Base-by-base conservation (phyloP, 805 yeast species). In the Martiniozyma abietophila region DNA sequence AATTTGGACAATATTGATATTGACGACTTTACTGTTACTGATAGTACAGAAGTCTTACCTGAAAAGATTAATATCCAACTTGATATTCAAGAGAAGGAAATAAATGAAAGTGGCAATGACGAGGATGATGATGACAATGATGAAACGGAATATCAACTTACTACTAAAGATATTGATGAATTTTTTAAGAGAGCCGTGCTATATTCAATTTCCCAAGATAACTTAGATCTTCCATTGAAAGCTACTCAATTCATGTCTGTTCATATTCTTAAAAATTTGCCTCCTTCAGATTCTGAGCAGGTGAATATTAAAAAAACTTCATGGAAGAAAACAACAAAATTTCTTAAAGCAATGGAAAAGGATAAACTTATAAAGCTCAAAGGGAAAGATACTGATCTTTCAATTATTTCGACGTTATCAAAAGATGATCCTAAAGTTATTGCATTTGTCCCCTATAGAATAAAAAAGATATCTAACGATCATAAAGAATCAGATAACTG, bases 241-340 rank as follows among this genome's bases (percentile, higher is more conserved):
- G 67, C 94, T 3, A 83, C 96, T 0, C 69, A 66, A 16, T 80
- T 89, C 54, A 76, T 88, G 67, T 70, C 92, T 0, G 70, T 66
- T 28, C 76, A 76, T 46, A 61, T 88, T 10, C 64, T 76, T 40
- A 71, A 71, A 32, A 83, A 85, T 55, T 56, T 89, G n/a, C 94
- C 95, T 0, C 65, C 71, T 1, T 68, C 80, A 35, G 79, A 75
- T 46, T 49, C 61, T 4, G 53, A 59, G 18, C 56, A 58, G 32
- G 69, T 77, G 25, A 76, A 71, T 44, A 69, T 81, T 39, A 88
- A 86, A 55, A 80, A 75, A 49, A 76, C 95, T 0, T 72, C 86
- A 3, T 89, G 94, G 94, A 86, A 82, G 55, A 89, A 89, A 50
- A 74, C 89, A 4, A 70, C 86, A 10, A 88, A 86, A 53, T 85